A percentile compares a stretch with the other conserved stretches of the same genome.
phyloP scores from a whole-genome alignment of 345 rosid genomes.

The Ceriops tagal region DNA sequence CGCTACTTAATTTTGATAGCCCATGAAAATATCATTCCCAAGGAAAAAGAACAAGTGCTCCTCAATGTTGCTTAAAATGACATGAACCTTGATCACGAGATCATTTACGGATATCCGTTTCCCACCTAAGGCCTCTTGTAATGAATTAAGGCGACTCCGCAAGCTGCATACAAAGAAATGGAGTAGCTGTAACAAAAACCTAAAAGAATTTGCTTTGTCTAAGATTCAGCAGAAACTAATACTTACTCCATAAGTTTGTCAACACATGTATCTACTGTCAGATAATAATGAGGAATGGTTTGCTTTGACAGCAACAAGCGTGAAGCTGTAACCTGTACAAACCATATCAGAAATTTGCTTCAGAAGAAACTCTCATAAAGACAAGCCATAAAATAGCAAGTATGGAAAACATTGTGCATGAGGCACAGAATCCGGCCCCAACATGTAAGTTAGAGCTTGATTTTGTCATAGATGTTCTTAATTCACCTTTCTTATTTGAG shows the following conservation, averaged over 20 bases:
- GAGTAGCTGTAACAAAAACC: slow-evolving; percentile 8
- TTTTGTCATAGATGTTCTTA: background rate
- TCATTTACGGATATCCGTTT: slow-evolving; percentile 89
- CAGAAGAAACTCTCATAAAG: background rate
- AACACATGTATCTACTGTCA: slow-evolving; percentile 88
- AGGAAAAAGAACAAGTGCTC: background rate
- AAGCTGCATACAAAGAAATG: slow-evolving; percentile 45
- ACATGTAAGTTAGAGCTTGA: background rate
- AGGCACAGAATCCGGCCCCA: background rate
- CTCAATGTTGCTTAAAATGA: background rate
- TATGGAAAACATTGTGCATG: background rate
- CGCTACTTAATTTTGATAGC: background rate
- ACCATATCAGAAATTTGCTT: slow-evolving; percentile 19
- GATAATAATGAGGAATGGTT: slow-evolving; percentile 93
- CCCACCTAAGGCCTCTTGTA: slow-evolving; percentile 91
- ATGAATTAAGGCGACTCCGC: slow-evolving; percentile 69
- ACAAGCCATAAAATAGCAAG: background rate
- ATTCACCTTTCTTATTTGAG: slow-evolving; percentile 90
- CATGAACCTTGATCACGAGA: slow-evolving; percentile 88
- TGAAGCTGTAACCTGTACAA: slow-evolving; percentile 81
- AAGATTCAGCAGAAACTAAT: slow-evolving; percentile 12
- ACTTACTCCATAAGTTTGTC: slow-evolving; percentile 87
- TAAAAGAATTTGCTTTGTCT: background rate
- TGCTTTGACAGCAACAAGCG: slow-evolving; percentile 91
- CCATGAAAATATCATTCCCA: background rate